These are phyloP conservation scores for Ustilago sp. DNA, from an alignment of 1,284 basidiomycete genomes.

Conservation along the genomic window DNA sequence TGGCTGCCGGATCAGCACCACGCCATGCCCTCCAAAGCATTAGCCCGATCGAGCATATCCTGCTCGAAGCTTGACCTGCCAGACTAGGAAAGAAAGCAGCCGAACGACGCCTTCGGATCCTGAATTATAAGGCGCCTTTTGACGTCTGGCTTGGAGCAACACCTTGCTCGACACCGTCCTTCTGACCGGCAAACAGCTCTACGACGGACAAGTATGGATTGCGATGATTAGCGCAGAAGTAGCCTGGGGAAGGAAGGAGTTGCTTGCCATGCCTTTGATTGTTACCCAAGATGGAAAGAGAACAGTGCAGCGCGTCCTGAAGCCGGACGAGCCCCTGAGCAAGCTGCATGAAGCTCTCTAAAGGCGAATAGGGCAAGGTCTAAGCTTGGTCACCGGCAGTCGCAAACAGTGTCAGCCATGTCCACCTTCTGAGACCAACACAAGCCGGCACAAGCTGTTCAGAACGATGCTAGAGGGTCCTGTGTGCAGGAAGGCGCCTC, in stretches of 20 bases:
- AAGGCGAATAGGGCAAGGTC: slow-evolving; percentile 29
- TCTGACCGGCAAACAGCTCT: neutral
- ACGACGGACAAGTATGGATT: neutral
- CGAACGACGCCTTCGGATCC: slow-evolving; percentile 7
- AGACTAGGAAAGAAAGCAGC: neutral
- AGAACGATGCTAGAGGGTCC: neutral
- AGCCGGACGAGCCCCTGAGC: slow-evolving; percentile 27
- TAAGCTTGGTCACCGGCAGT: slow-evolving; percentile 5
- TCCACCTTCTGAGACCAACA: slow-evolving; percentile 18
- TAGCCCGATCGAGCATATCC: neutral
- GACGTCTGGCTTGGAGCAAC: neutral
- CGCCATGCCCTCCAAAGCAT: neutral
- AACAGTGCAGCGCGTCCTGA: neutral
- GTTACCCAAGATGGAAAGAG: neutral
- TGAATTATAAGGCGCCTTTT: slow-evolving; percentile 7
- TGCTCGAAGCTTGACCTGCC: neutral
- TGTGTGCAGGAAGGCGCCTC: neutral
- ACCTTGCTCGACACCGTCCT: neutral
- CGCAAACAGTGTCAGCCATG: neutral
- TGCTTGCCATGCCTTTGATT: neutral
- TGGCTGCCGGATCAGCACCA: neutral
- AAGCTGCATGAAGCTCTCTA: slow-evolving; percentile 18
- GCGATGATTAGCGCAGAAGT: neutral
- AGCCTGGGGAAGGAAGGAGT: neutral
- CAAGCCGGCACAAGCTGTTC: neutral